Conservation (phyloP, 345 rosid species). For the Pseudoturritis turrita region DNA sequence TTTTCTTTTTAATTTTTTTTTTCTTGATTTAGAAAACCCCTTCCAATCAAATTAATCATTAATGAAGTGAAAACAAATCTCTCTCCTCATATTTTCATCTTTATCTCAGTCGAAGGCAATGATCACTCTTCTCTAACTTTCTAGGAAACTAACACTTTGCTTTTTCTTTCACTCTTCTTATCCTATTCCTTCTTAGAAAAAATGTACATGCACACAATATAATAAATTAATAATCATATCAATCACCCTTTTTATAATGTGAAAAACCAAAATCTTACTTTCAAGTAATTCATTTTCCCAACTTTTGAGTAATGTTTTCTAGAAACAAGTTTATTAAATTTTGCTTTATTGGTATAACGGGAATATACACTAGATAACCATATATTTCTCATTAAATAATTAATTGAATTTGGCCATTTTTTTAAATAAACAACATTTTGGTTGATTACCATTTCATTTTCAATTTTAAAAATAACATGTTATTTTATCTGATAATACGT, state of each 20-base stretch:
- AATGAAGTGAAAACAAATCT: slow-evolving; percentile 18
- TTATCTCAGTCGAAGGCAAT: slow-evolving; percentile 30
- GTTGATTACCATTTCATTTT: no score
- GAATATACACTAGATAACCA: no score
- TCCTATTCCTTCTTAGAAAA: slow-evolving; percentile 17
- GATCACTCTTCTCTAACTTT: slow-evolving; percentile 32
- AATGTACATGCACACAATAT: slow-evolving; percentile 13
- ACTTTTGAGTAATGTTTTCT: no score
- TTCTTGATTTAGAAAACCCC: not conserved
- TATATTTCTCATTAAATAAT: no score
- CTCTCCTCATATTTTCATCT: slow-evolving; percentile 12
- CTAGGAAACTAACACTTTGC: slow-evolving; percentile 35
- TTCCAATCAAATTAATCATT: slow-evolving; percentile 19
- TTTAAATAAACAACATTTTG: no score
- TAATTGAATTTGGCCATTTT: no score
- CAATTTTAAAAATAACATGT: no score
- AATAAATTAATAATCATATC: slow-evolving; percentile 1
- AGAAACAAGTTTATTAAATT: no score
- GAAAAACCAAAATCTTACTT: not conserved
- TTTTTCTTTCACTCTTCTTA: slow-evolving; percentile 22
- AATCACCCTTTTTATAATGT: not conserved
- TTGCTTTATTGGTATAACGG: no score
- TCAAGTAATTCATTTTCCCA: not conserved
- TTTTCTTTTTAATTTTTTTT: not conserved
- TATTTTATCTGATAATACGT: no score